Evolutionary conservation across 768 basidiomycete genomes (phyloP).

Genomic region (Filobasidium wieringae): DNA sequence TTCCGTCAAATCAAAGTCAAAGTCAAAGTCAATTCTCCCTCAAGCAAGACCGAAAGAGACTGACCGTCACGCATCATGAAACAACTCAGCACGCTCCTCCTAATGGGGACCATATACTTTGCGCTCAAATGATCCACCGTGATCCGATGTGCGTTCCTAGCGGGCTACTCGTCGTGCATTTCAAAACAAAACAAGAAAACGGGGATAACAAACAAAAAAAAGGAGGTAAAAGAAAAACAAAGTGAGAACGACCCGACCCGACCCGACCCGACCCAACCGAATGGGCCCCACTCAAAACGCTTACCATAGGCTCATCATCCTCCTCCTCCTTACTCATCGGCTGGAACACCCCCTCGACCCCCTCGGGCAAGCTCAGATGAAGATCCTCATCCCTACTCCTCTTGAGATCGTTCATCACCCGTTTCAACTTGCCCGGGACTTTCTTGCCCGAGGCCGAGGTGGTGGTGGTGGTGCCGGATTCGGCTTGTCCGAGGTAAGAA

Average conservation of each 20-base stretch:
- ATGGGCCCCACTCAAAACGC: background rate
- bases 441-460: background rate
- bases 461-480: constrained; percentile 1
- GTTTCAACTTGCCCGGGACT: too few species aligned
- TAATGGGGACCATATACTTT: constrained; percentile 37
- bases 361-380: constrained; percentile 34
- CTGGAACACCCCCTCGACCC: constrained; percentile 37
- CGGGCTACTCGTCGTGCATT: too few species aligned
- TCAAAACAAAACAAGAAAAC: too few species aligned
- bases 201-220: too few species aligned
- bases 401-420: background rate
- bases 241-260: background rate
- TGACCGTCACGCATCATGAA: constrained; percentile 37
- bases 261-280: too few species aligned
- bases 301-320: constrained; percentile 7
- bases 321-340: constrained; percentile 15
- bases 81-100: constrained; percentile 28
- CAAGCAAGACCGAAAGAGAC: constrained; percentile 3
- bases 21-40: background rate
- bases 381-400: constrained; percentile 4
- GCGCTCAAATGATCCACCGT: constrained; percentile 33
- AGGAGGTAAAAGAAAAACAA: background rate
- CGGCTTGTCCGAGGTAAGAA: background rate
- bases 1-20: background rate
- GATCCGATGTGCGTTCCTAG: constrained; percentile 24